Evolutionary conservation across 805 yeast genomes (phyloP), one percentile per base, ranked within the genome.

Genomic region (Yamadazyma paraphyllophila): DNA sequence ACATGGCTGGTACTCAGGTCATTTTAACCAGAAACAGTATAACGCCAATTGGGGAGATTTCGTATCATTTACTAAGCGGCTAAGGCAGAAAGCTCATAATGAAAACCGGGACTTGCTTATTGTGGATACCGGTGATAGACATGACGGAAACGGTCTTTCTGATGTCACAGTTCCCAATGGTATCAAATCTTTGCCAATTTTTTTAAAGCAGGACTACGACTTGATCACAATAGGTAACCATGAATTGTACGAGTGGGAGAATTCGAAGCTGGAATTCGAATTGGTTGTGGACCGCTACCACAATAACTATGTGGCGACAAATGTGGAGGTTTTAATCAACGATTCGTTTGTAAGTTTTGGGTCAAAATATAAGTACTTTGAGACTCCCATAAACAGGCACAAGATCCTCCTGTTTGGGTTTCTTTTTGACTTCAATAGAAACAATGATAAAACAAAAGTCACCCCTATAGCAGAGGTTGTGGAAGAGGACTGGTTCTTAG

Each of bases 1-100:
- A 2, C 99, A 94, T 63, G 97, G 94, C 1, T 94, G 99, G 99
- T 80, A 85, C 51, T 82, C 92, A 4, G 97, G 97, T 0, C 99
- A 92, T 67, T 56, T 80, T 33, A 82, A 83, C 53, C 97, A 91
- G 62, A 73, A 77, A 25, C 81, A 79, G 47, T 92, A 83, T 62
- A 77, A 83, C 32, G 94, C 88, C 4, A 88, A 91, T 61, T 92
- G 96, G 96, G 97, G 97, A 8, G 96, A 92, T 58, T 88, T 85
- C 48, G 59, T 86, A 2, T 81, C 91, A 0, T 91, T 92, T 59
- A 68, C 80, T 0, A 51, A 63, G 4, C 80, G 78, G 45, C 61
- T 91, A 55, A 68, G 71, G 29, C 50, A 57, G 0, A 54, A 58
- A 14, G 83, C 88, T 0, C 69, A 65, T 17, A 48, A 37, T 0